Base-by-base conservation (phyloP, 139 green algal genomes). In the Micractinium sp. region DNA sequence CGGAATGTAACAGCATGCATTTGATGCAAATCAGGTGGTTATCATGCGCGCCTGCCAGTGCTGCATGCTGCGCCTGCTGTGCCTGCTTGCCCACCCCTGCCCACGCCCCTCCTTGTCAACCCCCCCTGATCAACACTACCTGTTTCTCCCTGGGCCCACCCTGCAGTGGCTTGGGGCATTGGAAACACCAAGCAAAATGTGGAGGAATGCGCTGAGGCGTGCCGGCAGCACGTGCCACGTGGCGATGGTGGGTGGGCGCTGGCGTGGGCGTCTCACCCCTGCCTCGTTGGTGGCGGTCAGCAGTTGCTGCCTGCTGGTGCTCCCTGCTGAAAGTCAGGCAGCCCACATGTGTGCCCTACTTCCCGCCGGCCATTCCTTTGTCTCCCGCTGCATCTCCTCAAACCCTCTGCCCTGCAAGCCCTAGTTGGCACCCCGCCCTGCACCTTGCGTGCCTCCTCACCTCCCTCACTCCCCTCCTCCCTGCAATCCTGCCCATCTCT, bases 341-440 rank as follows among this genome's bases (percentile, higher is more conserved):
- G 14, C 7, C 9, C 47, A 56, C 7, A 56, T 56, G 7, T 56
- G 15, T 1, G 1, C n/a, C 73, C n/a, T 47, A 1, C 73, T 16
- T 25, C 73, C 2, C 5, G 18, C 73, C 73, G 15, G 36, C 38
- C 76, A 38, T 33, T 60, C 76, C 22, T 19, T 61, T 47, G 36
- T 16, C 19, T 41, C 73, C 73, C 22, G 9, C 47, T 56, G 9
- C 47, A 56, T 56, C 9, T 56, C 47, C 47, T 56, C 47, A 5
- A 56, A n/a, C 47, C 47, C 47, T 9, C 90, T 98, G 41, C 95
- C 95, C 14, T 98, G 96, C 93, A 98, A 97, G 82, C 95, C 95
- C 0, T 98, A n/a, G n/a, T 97, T 88, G 91, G 47, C 9, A 16
- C 47, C 47, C 47, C 47, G 47, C 47, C 47, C 47, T 56, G 47